Conservation (phyloP, 768 basidiomycete species). For the Mycena vulgaris region DNA sequence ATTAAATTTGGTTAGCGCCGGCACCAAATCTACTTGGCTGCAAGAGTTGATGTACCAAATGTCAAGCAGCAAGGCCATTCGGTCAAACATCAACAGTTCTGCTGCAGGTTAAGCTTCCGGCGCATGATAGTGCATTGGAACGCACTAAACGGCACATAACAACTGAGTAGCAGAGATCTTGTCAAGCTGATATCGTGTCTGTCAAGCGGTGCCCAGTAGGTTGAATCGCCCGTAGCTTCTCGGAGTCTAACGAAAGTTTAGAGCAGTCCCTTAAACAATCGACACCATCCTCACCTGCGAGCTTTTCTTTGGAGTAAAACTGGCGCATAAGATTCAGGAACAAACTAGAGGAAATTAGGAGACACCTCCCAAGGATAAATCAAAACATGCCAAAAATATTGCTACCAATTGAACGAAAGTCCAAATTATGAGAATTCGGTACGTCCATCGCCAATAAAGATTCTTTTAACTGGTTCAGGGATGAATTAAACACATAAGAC, state of each 20-base stretch:
- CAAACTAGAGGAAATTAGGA: conserved; percentile 59
- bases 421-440: conserved; percentile 81
- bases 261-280: not conserved
- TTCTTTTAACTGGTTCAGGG: conserved; percentile 54
- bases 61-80: conserved; percentile 84
- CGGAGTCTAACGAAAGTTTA: conserved; percentile 60
- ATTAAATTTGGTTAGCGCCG: conserved; percentile 62
- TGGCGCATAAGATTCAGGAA: conserved; percentile 82
- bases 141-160: conserved; percentile 82
- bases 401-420: conserved; percentile 66
- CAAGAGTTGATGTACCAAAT: conserved; percentile 79
- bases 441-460: conserved; percentile 84
- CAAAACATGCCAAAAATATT: conserved; percentile 64
- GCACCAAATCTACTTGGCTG: conserved; percentile 46
- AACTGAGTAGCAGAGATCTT: conserved; percentile 68
- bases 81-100: conserved; percentile 77
- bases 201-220: conserved; percentile 76
- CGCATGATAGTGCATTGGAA: too few relatives aligned
- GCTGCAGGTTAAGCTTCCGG: conserved; percentile 3
- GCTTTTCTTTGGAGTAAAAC: conserved; percentile 76
- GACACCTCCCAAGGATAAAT: not conserved
- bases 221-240: conserved; percentile 65
- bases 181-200: conserved; percentile 59
- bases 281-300: conserved; percentile 55
- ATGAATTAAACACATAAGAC: not conserved